Base-by-base conservation (phyloP, 768 basidiomycete genomes). In the Podaxis sp. region DNA sequence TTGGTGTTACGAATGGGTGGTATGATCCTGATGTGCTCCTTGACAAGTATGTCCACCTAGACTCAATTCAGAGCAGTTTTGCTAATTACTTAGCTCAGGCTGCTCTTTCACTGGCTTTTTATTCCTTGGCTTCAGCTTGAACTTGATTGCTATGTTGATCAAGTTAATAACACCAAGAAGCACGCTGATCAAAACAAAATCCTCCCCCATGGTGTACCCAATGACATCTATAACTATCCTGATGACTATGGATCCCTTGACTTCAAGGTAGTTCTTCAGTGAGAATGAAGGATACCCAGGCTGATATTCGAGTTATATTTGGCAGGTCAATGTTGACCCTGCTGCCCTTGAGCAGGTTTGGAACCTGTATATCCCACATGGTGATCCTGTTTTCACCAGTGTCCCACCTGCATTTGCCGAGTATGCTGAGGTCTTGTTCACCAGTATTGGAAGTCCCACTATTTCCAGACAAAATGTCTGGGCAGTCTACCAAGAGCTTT, bases 41-140 rank as follows among this genome's bases (percentile, higher is more conserved):
- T 11, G 66, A 74, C 22, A 69, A 58, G 72, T 71, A 56, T 4
- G 64, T 56, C 28, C 17, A 37, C 22, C 2, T 26, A 58, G 12
- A 28, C 4, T 17, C 12, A 10, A 4, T 11, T 6, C 50, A 33
- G 12, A n/a, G 22, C 33, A 57, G 13, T 44, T 44, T 15, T 52
- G 37, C 20, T 24, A 17, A 15, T 17, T 17, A 13, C 41, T 33
- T 28, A 28, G 24, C 2, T n/a, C 52, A 81, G 80, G 0, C 65
- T 79, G 20, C 62, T 80, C 0, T 82, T 82, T 50, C 71, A 70
- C 0, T 82, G 76, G 75, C 38, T 82, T 1, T 70, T 73, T 2
- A 76, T 81, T 41, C 80, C 78, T 0, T 78, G 71, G 71, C 60
- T 82, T 12, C 81, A 82, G 60, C 20, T 2, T 0, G 77, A 80